Percentiles rank a stretch among this genome's conserved stretches.
Conservation (phyloP, 139 green algal genomes). For the Dunaliella primolecta region DNA sequence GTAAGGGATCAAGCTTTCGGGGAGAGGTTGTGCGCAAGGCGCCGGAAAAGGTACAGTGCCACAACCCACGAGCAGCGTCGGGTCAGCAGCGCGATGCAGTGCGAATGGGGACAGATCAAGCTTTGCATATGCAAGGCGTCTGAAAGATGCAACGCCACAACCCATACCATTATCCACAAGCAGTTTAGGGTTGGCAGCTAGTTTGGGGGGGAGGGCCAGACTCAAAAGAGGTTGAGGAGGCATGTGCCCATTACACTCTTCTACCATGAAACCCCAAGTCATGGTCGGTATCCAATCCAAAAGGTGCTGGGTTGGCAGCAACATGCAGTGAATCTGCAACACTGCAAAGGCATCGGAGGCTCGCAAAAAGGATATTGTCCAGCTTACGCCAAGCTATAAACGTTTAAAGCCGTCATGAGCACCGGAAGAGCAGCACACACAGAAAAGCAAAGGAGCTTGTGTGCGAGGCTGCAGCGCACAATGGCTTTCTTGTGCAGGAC, state of each 20-base stretch:
- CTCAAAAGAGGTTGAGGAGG: background rate
- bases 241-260: background rate
- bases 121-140: slow-evolving; percentile 21
- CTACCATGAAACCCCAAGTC: background rate
- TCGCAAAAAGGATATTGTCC: too few relatives aligned
- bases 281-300: background rate
- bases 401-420: too few relatives aligned
- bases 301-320: background rate
- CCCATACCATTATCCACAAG: too few relatives aligned
- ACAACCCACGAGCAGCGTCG: slow-evolving; percentile 20
- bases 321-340: too few relatives aligned
- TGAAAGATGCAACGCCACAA: slow-evolving; percentile 15
- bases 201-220: background rate
- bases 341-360: too few relatives aligned
- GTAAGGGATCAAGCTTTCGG: too few relatives aligned
- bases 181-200: slow-evolving; percentile 18
- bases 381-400: too few relatives aligned
- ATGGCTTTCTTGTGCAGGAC: too few relatives aligned
- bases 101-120: too few relatives aligned
- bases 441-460: too few relatives aligned
- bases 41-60: slow-evolving; percentile 16
- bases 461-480: too few relatives aligned
- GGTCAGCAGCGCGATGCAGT: slow-evolving; percentile 18
- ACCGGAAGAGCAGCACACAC: too few relatives aligned
- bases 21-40: slow-evolving; percentile 20